phyloP scores from a whole-genome alignment of 169 alveolate species.

The Toxoplasma gondii region DNA sequence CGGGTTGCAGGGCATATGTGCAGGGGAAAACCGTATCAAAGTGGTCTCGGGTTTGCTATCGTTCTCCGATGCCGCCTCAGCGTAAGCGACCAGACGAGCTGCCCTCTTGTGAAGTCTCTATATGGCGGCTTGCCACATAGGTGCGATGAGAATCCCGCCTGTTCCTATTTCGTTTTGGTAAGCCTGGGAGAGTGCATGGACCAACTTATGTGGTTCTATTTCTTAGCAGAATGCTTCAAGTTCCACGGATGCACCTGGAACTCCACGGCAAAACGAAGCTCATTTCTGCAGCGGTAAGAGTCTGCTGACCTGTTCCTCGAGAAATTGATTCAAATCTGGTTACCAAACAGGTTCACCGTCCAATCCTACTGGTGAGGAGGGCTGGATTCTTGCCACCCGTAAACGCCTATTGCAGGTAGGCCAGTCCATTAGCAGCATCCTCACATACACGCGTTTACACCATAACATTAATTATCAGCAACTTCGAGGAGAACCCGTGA shows the following conservation, averaged over 20 bases:
- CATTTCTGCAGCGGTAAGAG: slow-evolving; percentile 11
- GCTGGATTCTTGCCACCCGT: slow-evolving; percentile 22
- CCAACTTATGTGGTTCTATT: not conserved
- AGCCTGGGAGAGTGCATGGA: not conserved
- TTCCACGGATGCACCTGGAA: not conserved
- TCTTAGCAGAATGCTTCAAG: not conserved
- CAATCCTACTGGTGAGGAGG: not conserved
- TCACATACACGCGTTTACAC: not conserved
- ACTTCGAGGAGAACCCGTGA: slow-evolving; percentile 27
- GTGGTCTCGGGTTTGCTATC: not conserved
- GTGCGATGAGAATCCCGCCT: slow-evolving; percentile 35
- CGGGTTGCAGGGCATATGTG: not conserved
- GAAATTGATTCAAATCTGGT: not conserved
- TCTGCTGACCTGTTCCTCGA: not conserved
- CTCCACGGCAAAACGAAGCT: not conserved
- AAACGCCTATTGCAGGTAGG: slow-evolving; percentile 11
- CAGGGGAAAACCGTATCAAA: not conserved
- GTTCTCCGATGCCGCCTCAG: not conserved
- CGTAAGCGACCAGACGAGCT: not conserved
- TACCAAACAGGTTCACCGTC: not conserved
- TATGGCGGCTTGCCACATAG: not conserved
- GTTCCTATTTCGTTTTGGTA: slow-evolving; percentile 24
- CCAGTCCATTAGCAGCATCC: not conserved
- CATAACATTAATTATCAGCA: not conserved
- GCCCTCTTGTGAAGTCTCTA: not conserved